Evolutionary conservation across 441 rosid genomes (phyloP), one percentile per base, ranked within the genome.

Genomic region (Erysimum pusillum): DNA sequence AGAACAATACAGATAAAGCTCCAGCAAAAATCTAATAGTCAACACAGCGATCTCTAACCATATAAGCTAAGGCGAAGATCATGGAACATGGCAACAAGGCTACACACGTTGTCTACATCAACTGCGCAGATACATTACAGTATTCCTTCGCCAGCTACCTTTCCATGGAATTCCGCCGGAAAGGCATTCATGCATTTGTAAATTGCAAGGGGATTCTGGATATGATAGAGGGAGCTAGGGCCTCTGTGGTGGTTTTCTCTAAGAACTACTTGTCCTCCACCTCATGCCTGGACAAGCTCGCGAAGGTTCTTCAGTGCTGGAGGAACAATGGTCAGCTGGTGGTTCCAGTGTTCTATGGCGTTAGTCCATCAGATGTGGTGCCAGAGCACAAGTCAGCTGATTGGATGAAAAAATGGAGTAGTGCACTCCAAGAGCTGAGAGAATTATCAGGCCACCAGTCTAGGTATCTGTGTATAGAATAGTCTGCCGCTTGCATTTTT

Each of bases 111-210:
- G 17, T 72, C 64, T 0, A 32, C 38, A 54, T 74, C 28, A 3
- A 32, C 71, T 65, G 71, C 31, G 51, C 0, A 10, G 51, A 56
- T 2, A 0, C 54, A 7, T 7, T 20, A 10, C 58, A 18, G 0
- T 34, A 65, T 14, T 56, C 65, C 2, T 36, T 74, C 9, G 32
- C 67, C 5, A 65, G 71, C 58, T 58, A 74, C 58, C 71, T 74
- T 41, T n/a, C 39, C 28, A 17, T 53, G 14, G 77, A 56, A 1
- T 56, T 74, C 28, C 31, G 32, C 18, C 46, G 77, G 7, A 41
- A 44, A 65, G 65, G 71, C 4, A 63, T 74, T 51, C 1, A 4
- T 70, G 6, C 39, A 31, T 31, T 1, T 14, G 12, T 56, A 0
- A 5, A 60, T 36, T 9, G 0, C 46, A 2, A 2, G 1, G 45